Percentiles rank a stretch among this genome's conserved stretches.
Evolutionary conservation across 208 protist species (phyloP).

Genomic region (Trypanosoma mega): DNA sequence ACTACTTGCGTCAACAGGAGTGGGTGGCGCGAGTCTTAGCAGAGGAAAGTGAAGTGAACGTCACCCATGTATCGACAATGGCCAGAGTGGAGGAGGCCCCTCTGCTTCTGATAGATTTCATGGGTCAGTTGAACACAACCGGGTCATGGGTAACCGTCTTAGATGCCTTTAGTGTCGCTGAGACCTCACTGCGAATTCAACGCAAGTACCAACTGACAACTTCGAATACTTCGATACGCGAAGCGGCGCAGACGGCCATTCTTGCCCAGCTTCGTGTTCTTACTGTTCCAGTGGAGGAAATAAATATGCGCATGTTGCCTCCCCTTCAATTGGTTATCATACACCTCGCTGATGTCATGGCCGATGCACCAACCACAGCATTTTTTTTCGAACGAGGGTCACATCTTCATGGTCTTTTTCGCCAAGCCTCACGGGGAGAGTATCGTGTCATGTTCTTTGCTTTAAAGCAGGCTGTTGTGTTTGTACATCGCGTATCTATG

Average conservation of each 20-base stretch:
- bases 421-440: conserved; percentile 46
- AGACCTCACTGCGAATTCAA: conserved; percentile 55
- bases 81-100: conserved; percentile 37
- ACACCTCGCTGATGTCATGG: conserved; percentile 54
- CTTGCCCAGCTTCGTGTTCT: conserved; percentile 64
- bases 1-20: conserved; percentile 61
- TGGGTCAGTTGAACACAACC: conserved; percentile 50
- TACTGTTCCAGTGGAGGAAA: conserved; percentile 28
- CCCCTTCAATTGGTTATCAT: conserved; percentile 8
- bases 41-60: conserved; percentile 5
- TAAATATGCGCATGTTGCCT: conserved; percentile 14
- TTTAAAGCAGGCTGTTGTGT: conserved; percentile 65
- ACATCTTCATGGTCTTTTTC: conserved; percentile 40
- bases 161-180: conserved; percentile 58
- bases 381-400: conserved; percentile 57
- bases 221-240: conserved; percentile 16
- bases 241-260: conserved; percentile 45
- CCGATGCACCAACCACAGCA: conserved; percentile 35
- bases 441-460: conserved; percentile 62
- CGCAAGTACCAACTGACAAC: conserved; percentile 34
- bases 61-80: conserved; percentile 18
- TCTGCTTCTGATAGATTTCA: conserved; percentile 65
- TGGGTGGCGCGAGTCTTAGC: conserved; percentile 28
- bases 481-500: conserved; percentile 47
- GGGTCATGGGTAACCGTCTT: conserved; percentile 69